Evolutionary conservation across 179 eudicot species (phyloP), one percentile per base, ranked within the genome.

Genomic region (Drosera spatulata): DNA sequence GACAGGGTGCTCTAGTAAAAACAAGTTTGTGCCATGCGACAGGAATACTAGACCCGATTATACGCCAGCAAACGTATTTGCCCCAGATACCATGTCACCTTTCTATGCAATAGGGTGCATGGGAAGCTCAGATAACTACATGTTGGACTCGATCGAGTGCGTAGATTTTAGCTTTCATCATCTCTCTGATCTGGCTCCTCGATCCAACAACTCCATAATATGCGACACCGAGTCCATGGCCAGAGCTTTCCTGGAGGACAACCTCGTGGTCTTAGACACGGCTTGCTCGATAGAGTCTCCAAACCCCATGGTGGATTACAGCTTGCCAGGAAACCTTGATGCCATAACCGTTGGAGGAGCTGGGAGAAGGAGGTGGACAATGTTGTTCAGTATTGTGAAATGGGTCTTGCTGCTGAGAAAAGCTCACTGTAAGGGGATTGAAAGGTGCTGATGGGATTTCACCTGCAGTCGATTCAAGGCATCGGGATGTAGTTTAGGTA

Each of bases 331-430:
- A 59, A 76, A 41, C 6, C 60, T 79, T 61, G 47, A 83, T 4
- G 50, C 65, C 40, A 68, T 39, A 57, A 61, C 70, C 8, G 58
- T 61, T 3, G 43, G 59, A 39, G 64, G 58, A 22, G 88, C 84
- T 74, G 79, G 76, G 42, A 79, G 76, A 40, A 80, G 74, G 64
- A 80, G 86, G 73, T 93, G 99, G 99, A 86, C 61, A 52, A 72
- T 86, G 74, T 66, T 83, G 52, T 81, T 80, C 63, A 72, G 66
- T 66, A 85, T 85, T 14, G 61, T 79, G 8, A 73, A 69, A 54
- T 84, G 85, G 83, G 77, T 73, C 65, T 75, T 75, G 2, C 49
- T 85, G 50, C 64, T 78, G 61, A 87, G 82, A 73, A 75, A 68
- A 74, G 66, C 66, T 51, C 73, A 58, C 46, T 51, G 12, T 22